Evolutionary conservation across 2,329 filamentous ascomycete species (phyloP).

Genomic region (Graphium sp.): DNA sequence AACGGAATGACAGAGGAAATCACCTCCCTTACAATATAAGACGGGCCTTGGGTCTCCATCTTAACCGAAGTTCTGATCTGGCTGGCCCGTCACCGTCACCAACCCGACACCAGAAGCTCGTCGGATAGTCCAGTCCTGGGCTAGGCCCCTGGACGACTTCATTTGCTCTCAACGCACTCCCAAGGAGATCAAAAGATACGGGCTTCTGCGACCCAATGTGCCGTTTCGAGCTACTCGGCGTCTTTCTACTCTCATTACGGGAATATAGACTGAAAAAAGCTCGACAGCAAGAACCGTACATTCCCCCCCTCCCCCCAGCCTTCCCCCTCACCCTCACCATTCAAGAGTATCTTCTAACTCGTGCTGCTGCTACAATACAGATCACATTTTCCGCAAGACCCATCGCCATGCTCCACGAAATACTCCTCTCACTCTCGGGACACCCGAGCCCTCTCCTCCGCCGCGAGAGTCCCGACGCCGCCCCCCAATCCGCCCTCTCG

Average conservation of each 20-base stretch:
- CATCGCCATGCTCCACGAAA: slow-evolving; percentile 78
- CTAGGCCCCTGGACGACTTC: too few species aligned
- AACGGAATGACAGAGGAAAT: too few species aligned
- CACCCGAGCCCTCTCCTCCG: slow-evolving; percentile 80
- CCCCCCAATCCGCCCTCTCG: slow-evolving; percentile 37
- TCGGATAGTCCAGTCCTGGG: too few species aligned
- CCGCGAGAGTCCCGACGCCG: slow-evolving; percentile 22
- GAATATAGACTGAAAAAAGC: slow-evolving; percentile 8
- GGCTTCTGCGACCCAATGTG: too few species aligned
- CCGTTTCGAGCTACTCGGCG: slow-evolving; percentile 34
- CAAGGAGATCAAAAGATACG: too few species aligned
- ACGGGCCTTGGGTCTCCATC: too few species aligned
- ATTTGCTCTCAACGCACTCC: too few species aligned
- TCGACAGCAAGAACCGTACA: slow-evolving; percentile 2
- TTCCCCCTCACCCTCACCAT: slow-evolving; percentile 3
- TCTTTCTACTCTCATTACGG: slow-evolving; percentile 28
- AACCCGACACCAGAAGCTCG: too few species aligned
- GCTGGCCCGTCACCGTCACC: too few species aligned
- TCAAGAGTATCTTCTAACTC: slow-evolving; percentile 1
- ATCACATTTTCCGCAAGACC: background rate
- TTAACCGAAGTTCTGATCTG: too few species aligned
- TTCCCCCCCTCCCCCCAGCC: slow-evolving; percentile 1
- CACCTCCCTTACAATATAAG: too few species aligned
- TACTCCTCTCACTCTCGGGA: slow-evolving; percentile 88
- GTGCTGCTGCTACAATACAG: background rate